A percentile compares a stretch with the other conserved stretches of the same genome.
Conservation (phyloP, 2,329 filamentous ascomycete genomes). For the Diaporthe caulivora region DNA sequence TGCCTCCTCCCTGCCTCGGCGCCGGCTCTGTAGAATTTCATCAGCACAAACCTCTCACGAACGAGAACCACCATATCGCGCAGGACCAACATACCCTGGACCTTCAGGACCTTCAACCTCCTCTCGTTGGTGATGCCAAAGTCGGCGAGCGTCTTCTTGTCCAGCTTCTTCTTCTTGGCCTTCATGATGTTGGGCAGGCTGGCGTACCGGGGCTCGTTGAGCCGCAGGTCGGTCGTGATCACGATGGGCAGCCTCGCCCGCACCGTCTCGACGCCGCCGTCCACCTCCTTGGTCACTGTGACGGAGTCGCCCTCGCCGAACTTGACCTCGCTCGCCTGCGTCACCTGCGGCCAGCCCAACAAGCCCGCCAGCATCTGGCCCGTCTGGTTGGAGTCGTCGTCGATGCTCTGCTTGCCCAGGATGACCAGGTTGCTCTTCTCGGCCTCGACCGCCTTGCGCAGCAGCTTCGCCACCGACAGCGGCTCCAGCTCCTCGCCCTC, state of each 20-base stretch:
- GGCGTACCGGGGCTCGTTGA: slow-evolving; percentile 96
- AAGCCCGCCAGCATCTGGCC: slow-evolving; percentile 97
- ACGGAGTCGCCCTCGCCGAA: slow-evolving; percentile 78
- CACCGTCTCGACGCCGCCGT: slow-evolving; percentile 94
- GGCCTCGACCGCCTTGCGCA: slow-evolving; percentile 82
- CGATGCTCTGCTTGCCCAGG: slow-evolving; percentile 97
- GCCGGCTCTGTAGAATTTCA: slow-evolving; percentile 75
- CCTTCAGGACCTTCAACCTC: slow-evolving; percentile 90
- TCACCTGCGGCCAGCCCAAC: slow-evolving; percentile 93
- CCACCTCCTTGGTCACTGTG: slow-evolving; percentile 90
- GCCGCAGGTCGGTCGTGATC: slow-evolving; percentile 91
- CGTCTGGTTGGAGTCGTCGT: slow-evolving; percentile 95
- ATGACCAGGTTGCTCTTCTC: slow-evolving; percentile 94
- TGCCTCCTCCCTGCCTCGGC: slow-evolving; percentile 89
- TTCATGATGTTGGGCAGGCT: slow-evolving; percentile 99
- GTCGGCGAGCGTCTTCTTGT: slow-evolving; percentile 90
- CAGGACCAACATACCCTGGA: slow-evolving; percentile 73
- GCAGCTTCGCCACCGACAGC: slow-evolving; percentile 90
- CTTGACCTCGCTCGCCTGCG: slow-evolving; percentile 87
- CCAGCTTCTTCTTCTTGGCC: slow-evolving; percentile 99
- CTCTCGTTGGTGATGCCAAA: slow-evolving; percentile 80
- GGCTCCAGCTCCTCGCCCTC: slow-evolving; percentile 87
- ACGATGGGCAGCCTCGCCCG: slow-evolving; percentile 89
- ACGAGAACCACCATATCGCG: slow-evolving; percentile 24
- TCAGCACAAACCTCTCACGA: slow-evolving; percentile 35